phyloP scores from a whole-genome alignment of 2,329 filamentous ascomycete species.

The Microdochium bolleyi region DNA sequence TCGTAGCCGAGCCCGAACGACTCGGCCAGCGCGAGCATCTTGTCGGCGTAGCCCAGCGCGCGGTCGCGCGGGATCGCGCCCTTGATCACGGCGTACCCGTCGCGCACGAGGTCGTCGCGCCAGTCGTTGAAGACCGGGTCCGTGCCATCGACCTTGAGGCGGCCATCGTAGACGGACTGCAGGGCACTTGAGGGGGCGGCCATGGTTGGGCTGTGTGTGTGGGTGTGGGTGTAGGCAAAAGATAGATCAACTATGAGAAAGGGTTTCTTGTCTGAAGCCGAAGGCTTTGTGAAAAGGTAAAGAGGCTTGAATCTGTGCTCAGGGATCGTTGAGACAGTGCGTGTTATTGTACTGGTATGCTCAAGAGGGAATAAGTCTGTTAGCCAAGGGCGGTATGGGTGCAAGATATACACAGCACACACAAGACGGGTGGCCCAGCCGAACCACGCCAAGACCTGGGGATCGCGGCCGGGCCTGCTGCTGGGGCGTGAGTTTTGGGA shows the following conservation, averaged over 20 bases:
- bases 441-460: too few species aligned
- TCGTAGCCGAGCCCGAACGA: constrained; percentile 6
- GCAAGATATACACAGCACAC: too few species aligned
- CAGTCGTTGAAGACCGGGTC: constrained; percentile 11
- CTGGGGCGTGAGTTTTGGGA: too few species aligned
- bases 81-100: constrained; percentile 18
- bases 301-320: too few species aligned
- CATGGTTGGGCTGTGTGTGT: background rate
- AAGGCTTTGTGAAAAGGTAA: background rate
- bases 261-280: background rate
- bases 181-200: background rate
- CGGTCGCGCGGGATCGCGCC: constrained; percentile 10
- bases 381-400: too few species aligned
- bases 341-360: too few species aligned
- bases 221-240: background rate
- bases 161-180: background rate
- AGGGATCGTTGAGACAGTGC: too few species aligned
- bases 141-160: background rate
- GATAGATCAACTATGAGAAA: background rate
- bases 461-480: too few species aligned
- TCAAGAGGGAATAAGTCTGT: too few species aligned
- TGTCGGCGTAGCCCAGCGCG: constrained; percentile 8
- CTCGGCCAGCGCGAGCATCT: constrained; percentile 7
- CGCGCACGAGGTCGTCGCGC: constrained; percentile 14
- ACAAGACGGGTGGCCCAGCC: too few species aligned